These are phyloP conservation scores for Kodamaea derodonti DNA, from an alignment of 1,139 yeast species.

Conservation along the genomic window DNA sequence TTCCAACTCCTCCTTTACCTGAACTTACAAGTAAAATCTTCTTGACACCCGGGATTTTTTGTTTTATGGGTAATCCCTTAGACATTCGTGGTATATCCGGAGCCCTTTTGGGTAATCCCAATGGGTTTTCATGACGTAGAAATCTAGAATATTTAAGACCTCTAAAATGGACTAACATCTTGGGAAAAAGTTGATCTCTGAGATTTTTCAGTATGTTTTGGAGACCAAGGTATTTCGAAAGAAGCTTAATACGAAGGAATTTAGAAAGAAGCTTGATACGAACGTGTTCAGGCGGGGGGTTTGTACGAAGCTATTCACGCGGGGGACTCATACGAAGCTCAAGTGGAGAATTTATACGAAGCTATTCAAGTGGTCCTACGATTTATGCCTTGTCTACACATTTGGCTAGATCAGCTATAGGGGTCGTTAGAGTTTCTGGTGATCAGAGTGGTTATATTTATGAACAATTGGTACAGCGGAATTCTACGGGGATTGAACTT, in stretches of 20 bases:
- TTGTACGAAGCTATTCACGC: too few species aligned
- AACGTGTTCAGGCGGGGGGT: too few species aligned
- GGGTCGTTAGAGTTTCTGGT: slow-evolving; percentile 82
- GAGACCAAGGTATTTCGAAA: too few species aligned
- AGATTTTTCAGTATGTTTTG: too few species aligned
- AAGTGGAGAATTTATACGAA: too few species aligned
- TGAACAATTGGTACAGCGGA: slow-evolving; percentile 40
- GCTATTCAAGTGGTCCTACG: slow-evolving; percentile 47
- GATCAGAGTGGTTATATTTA: slow-evolving; percentile 49
- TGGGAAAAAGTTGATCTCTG: too few species aligned
- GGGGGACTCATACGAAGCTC: too few species aligned
- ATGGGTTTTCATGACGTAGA: slow-evolving; percentile 45
- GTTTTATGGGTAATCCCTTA: slow-evolving; percentile 52
- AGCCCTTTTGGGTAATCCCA: slow-evolving; percentile 50
- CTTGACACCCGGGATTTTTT: slow-evolving; percentile 55
- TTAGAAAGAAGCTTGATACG: too few species aligned
- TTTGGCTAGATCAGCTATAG: slow-evolving; percentile 79
- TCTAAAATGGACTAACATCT: too few species aligned
- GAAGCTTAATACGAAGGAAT: too few species aligned
- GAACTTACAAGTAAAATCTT: slow-evolving; percentile 69
- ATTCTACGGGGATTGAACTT: slow-evolving; percentile 1
- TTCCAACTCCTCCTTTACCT: slow-evolving; percentile 78
- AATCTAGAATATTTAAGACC: not conserved
- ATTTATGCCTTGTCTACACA: slow-evolving; percentile 89
- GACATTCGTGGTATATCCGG: slow-evolving; percentile 38